Conservation (phyloP, 345 rosid genomes). For the Brassica carinata region DNA sequence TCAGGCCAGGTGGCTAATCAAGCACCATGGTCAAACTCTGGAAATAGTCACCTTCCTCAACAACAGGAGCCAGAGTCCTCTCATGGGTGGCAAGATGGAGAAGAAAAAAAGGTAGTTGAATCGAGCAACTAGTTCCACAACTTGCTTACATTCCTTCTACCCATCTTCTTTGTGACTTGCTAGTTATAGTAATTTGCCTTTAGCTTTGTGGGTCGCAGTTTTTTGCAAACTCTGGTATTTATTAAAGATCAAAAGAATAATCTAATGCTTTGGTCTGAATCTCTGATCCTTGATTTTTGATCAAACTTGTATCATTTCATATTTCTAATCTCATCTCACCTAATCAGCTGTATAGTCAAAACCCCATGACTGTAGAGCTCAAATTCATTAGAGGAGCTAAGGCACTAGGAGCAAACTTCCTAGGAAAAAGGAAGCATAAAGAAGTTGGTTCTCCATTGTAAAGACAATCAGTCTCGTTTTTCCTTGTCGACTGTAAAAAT, state of each 20-base stretch:
- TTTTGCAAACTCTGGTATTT: conserved; percentile 25
- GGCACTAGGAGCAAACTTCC: conserved; percentile 79
- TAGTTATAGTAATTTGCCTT: conserved; percentile 6
- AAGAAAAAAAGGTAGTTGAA: conserved; percentile 31
- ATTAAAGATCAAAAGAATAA: conserved; percentile 17
- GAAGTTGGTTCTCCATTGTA: conserved; percentile 66
- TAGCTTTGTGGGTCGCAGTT: conserved; percentile 23
- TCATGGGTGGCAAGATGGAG: conserved; percentile 25
- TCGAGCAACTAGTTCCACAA: conserved; percentile 32
- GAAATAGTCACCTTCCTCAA: conserved; percentile 28
- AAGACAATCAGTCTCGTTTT: conserved; percentile 60
- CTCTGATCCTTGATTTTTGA: background rate
- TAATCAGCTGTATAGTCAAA: conserved; percentile 43
- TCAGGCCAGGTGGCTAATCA: conserved; percentile 27
- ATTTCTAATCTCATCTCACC: conserved; percentile 24
- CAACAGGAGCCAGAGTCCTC: conserved; percentile 32
- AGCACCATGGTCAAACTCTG: conserved; percentile 30
- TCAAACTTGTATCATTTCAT: conserved; percentile 7
- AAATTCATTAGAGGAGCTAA: conserved; percentile 72
- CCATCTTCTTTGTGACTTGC: conserved; percentile 8
- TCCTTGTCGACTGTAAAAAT: conserved; percentile 65
- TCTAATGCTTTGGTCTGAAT: background rate
- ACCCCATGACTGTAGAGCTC: conserved; percentile 65
- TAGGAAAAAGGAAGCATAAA: conserved; percentile 77
- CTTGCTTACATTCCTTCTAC: conserved; percentile 3